Conservation (phyloP, 2,329 filamentous ascomycete species). For the Penicillium capsulatum region DNA sequence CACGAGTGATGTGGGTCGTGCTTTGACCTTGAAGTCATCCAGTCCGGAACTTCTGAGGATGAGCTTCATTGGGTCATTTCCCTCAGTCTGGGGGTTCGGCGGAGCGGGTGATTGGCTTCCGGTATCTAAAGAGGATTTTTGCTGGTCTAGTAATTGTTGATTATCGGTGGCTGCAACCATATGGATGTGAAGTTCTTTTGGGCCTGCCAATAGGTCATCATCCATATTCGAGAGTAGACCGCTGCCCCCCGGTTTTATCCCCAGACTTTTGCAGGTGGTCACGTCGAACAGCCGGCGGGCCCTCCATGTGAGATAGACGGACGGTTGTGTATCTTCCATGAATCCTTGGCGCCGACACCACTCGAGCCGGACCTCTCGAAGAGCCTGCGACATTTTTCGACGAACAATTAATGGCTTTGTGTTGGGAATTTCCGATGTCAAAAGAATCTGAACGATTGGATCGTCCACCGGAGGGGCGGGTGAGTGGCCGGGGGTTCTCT, state of each 20-base stretch:
- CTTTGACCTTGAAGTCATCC: conserved; percentile 49
- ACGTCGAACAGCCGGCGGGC: conserved; percentile 66
- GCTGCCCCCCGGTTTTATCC: conserved; percentile 50
- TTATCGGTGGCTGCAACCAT: conserved; percentile 74
- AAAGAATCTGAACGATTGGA: conserved; percentile 58
- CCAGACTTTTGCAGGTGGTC: conserved; percentile 68
- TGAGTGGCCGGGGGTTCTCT: background rate
- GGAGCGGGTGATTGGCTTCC: background rate
- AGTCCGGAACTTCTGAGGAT: conserved; percentile 51
- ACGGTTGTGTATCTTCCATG: conserved; percentile 46
- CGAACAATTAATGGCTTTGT: conserved; percentile 60
- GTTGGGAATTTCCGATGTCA: conserved; percentile 62
- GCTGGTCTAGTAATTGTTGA: conserved; percentile 44
- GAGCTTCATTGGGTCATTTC: conserved; percentile 42
- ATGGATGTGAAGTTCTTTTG: conserved; percentile 58
- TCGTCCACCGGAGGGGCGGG: conserved; percentile 34
- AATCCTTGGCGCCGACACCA: conserved; percentile 65
- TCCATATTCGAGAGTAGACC: conserved; percentile 35
- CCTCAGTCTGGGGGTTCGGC: conserved; percentile 13
- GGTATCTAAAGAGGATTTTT: conserved; percentile 4
- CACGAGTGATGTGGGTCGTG: conserved; percentile 51
- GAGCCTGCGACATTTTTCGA: conserved; percentile 62
- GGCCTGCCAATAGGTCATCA: conserved; percentile 48
- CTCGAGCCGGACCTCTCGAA: conserved; percentile 62
- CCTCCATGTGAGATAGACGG: conserved; percentile 76